Conservation (phyloP, 148 eudicot genomes). For the Chenopodium quinoa region DNA sequence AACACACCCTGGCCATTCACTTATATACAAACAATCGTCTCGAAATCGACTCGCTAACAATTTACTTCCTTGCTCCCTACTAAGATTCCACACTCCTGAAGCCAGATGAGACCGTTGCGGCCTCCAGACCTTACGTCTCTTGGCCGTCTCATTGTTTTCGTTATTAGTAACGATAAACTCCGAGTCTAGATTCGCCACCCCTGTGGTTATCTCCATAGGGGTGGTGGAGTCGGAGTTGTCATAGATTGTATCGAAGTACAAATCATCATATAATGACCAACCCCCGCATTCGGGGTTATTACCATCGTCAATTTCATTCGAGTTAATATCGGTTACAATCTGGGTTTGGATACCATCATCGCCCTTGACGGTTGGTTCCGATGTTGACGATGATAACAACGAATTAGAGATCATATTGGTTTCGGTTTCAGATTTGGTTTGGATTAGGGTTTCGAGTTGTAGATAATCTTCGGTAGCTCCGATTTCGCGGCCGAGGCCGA, state of each 20-base stretch:
- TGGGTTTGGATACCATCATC: too few relatives aligned
- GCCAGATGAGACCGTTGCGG: constrained; percentile 67
- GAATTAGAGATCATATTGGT: too few relatives aligned
- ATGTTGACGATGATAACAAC: too few relatives aligned
- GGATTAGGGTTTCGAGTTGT: not conserved
- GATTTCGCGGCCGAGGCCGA: constrained; percentile 77
- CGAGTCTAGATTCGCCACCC: not conserved
- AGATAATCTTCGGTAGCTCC: constrained; percentile 51
- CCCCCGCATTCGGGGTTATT: constrained; percentile 7
- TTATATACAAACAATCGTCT: constrained; percentile 71
- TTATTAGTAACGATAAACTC: not conserved
- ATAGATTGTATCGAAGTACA: constrained; percentile 64
- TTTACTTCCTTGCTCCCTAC: constrained; percentile 84
- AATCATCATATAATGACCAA: constrained; percentile 84
- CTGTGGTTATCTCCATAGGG: not conserved
- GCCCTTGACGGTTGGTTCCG: too few relatives aligned
- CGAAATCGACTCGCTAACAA: constrained; percentile 75
- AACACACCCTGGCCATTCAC: constrained; percentile 94
- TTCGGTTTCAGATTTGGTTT: not conserved
- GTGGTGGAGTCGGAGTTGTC: constrained; percentile 43
- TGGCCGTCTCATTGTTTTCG: constrained; percentile 9
- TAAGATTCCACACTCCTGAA: constrained; percentile 60
- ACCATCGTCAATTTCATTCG: too few relatives aligned
- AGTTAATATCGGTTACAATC: too few relatives aligned
- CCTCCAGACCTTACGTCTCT: constrained; percentile 44